Conservation (phyloP, 2,329 filamentous ascomycete genomes). For the Neofusicoccum sp. region DNA sequence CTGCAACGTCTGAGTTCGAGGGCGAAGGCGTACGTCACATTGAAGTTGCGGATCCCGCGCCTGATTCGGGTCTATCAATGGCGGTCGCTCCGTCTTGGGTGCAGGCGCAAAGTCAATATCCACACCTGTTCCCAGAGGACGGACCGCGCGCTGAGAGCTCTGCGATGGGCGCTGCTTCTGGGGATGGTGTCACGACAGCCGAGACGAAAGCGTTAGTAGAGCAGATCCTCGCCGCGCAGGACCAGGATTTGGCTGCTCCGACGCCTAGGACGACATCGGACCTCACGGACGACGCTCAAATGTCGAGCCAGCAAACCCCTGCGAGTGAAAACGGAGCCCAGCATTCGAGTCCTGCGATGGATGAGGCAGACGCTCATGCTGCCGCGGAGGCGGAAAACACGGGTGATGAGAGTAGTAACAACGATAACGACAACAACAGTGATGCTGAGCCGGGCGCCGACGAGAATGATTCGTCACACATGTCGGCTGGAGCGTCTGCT, state of each 20-base stretch:
- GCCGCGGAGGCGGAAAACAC: slow-evolving; percentile 5
- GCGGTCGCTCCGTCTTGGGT: background rate
- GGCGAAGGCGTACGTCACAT: background rate
- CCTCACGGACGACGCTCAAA: background rate
- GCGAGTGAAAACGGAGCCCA: background rate
- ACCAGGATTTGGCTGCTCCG: background rate
- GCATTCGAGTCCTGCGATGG: background rate
- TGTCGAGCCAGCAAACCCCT: background rate
- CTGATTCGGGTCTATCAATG: background rate
- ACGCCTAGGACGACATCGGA: background rate
- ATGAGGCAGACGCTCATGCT: background rate
- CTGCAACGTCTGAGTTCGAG: slow-evolving; percentile 1
- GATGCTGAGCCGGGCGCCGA: slow-evolving; percentile 8
- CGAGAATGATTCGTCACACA: slow-evolving; percentile 11
- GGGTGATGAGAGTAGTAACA: slow-evolving; percentile 8
- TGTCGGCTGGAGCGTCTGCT: background rate
- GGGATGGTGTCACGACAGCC: background rate
- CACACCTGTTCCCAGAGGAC: slow-evolving; percentile 1
- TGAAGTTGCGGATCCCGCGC: slow-evolving; percentile 2
- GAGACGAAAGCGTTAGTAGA: background rate
- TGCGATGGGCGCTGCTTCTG: slow-evolving; percentile 13
- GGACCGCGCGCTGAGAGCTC: slow-evolving; percentile 11
- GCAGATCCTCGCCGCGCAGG: background rate
- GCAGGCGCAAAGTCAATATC: slow-evolving; percentile 1
- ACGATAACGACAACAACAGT: slow-evolving; percentile 5